Conservation (phyloP, 2,329 filamentous ascomycete genomes). For the Metarhizium rileyi region DNA sequence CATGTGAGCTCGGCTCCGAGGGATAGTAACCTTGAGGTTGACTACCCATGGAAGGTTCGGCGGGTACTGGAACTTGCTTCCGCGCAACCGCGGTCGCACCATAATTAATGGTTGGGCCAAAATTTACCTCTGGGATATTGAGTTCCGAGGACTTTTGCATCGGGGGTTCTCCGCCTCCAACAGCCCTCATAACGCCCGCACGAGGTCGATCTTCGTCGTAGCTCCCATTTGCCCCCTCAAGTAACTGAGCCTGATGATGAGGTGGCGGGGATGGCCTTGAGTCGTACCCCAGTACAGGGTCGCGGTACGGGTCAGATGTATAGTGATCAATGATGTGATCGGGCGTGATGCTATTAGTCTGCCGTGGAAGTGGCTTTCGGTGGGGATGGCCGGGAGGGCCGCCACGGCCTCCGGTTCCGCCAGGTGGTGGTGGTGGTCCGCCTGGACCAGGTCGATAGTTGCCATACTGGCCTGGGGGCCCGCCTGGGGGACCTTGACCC, state of each 20-base stretch:
- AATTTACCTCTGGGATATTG: constrained; percentile 68
- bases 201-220: constrained; percentile 53
- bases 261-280: constrained; percentile 10
- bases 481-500: constrained; percentile 9
- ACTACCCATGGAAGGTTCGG: constrained; percentile 9
- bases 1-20: constrained; percentile 15
- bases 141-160: constrained; percentile 23
- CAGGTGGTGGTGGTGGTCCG: constrained; percentile 8
- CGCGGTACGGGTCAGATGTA: constrained; percentile 17
- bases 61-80: constrained; percentile 17
- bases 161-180: constrained; percentile 43
- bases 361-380: constrained; percentile 20
- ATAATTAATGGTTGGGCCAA: constrained; percentile 74
- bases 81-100: constrained; percentile 23
- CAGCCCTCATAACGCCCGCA: constrained; percentile 70
- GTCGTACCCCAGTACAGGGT: constrained; percentile 6
- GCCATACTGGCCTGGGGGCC: constrained; percentile 10
- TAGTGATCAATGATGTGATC: constrained; percentile 32
- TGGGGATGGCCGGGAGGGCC: constrained; percentile 15
- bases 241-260: constrained; percentile 19
- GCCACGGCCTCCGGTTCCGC: constrained; percentile 17
- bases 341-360: constrained; percentile 21
- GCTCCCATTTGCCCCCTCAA: constrained; percentile 46
- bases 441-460: constrained; percentile 18
- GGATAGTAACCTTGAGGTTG: constrained; percentile 22